Base-by-base conservation (phyloP, 2,329 filamentous ascomycete genomes). In the Ilyonectria robusta region DNA sequence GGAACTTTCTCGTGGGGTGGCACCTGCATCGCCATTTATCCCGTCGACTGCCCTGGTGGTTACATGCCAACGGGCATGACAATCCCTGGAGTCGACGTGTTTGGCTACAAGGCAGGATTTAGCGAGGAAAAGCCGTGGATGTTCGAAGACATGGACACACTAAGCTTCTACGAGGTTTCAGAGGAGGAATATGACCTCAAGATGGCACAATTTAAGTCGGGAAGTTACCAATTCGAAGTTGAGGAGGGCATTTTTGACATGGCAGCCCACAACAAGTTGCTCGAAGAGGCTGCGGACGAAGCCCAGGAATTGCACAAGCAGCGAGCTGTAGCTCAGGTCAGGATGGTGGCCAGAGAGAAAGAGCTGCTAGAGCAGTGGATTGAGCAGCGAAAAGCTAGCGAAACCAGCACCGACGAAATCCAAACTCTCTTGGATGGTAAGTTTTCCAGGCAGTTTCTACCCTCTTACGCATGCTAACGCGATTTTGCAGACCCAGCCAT, bases 1-100 rank as follows among this genome's bases (percentile, higher is more conserved):
- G 81, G 81, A 1, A 78, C 81, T 0, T 72, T 84, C 3, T 80
- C 79, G 0, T 75, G 79, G 6, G 81, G 81, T 4, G 81, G 82
- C 0, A 76, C 75, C 4, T 63, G 77, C 13, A 70, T 82, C 13
- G 75, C 78, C 31, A 76, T 82, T 7, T 84, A 84, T 57, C 77
- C 80, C 0, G 75, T 78, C 1, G 80, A 80, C 26, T 70, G 74
- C 6, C 82, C 82, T 0, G 82, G 82, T 4, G 82, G 82, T 0
- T 84, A 83, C 71, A 78, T 77, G 77, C 73, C 81, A 35, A 74
- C 80, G 6, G 81, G 76, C 13, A 59, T 73, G 57, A 75, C 76
- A 0, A 65, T 82, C 9, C 74, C 76, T 6, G 75, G 76, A 7
- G 82, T 79, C 76, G 80, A 83, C 64, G 74, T 75, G 2, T 78